A percentile compares a stretch with the other conserved stretches of the same genome.
Evolutionary conservation across 1,284 basidiomycete genomes (phyloP).

Genomic region (Vanrija sp.): DNA sequence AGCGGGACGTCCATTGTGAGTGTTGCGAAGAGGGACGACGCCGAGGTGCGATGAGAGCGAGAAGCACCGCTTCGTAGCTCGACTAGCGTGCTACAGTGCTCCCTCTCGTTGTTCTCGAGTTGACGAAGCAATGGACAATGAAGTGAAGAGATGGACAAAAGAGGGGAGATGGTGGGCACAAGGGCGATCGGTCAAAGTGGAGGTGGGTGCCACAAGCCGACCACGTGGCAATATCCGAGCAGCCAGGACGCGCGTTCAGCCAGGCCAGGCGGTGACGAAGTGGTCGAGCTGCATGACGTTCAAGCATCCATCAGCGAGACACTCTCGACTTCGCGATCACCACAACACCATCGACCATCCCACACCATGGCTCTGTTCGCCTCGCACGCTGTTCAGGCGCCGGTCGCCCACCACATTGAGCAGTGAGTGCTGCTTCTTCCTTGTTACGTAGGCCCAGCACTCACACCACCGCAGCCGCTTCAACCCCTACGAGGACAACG

Average conservation of each 20-base stretch:
- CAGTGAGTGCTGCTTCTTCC: constrained; percentile 30
- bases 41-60: too few relatives aligned
- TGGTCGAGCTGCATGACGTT: neutral
- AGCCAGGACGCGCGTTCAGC: constrained; percentile 14
- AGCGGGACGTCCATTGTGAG: too few relatives aligned
- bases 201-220: constrained; percentile 3
- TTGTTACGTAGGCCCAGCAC: neutral
- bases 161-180: too few relatives aligned
- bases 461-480: constrained; percentile 51
- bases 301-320: neutral
- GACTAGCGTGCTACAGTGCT: too few relatives aligned
- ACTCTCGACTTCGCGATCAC: neutral
- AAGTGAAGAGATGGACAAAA: too few relatives aligned
- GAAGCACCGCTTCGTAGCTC: too few relatives aligned
- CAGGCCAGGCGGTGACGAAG: constrained; percentile 8
- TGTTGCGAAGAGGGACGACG: too few relatives aligned
- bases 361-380: constrained; percentile 39
- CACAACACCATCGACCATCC: neutral
- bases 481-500: constrained; percentile 85
- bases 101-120: too few relatives aligned
- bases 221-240: constrained; percentile 10
- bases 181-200: too few relatives aligned
- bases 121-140: too few relatives aligned
- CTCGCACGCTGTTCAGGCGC: constrained; percentile 18
- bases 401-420: constrained; percentile 35